Evolutionary conservation across 1,284 basidiomycete genomes (phyloP).

Genomic region (Coniophora puteana): DNA sequence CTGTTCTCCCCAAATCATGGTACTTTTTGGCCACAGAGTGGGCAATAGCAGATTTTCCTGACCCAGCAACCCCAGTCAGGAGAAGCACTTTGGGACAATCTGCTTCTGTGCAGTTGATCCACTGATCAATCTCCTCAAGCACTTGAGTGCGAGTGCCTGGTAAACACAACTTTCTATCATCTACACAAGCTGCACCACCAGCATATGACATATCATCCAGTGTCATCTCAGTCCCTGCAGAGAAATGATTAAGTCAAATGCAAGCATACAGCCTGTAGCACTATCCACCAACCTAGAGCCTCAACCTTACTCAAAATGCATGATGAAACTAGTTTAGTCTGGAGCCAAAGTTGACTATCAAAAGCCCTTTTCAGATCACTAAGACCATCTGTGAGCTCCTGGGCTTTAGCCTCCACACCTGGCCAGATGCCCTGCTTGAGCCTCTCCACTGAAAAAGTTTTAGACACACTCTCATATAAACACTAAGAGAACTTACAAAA

Average conservation of each 20-base stretch:
- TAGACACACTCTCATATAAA: background rate
- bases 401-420: background rate
- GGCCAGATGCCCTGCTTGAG: too few species aligned
- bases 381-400: background rate
- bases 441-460: background rate
- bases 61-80: conserved; percentile 14
- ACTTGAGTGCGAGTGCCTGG: conserved; percentile 10
- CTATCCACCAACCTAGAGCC: conserved; percentile 4
- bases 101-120: conserved; percentile 10
- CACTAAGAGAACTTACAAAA: background rate
- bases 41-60: conserved; percentile 17
- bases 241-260: background rate
- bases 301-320: conserved; percentile 6
- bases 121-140: conserved; percentile 11
- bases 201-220: conserved; percentile 3
- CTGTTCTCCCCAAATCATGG: conserved; percentile 6
- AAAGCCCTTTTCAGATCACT: conserved; percentile 3
- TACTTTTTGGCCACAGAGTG: conserved; percentile 13
- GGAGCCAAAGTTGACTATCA: background rate
- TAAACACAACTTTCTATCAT: conserved; percentile 1
- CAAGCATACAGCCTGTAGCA: background rate
- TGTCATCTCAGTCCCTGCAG: background rate
- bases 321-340: conserved; percentile 1
- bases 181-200: background rate
- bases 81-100: conserved; percentile 6